Evolutionary conservation across 352 stramenopile species (phyloP), one percentile per base, ranked within the genome.

Genomic region (Globisporangium paddicum): DNA sequence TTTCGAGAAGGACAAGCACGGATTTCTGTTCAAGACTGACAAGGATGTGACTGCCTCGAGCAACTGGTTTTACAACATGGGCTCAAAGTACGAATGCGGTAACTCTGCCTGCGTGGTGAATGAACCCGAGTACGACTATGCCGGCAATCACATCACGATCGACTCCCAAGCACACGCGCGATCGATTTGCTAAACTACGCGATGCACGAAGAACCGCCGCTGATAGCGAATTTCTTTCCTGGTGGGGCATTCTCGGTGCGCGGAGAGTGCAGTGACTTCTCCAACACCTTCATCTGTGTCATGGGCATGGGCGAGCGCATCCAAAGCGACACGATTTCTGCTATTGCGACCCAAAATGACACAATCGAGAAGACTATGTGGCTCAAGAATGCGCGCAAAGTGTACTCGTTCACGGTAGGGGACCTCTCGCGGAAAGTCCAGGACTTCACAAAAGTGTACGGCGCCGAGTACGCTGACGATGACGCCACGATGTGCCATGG

Each of bases 351-450:
- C 3, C 3, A 32, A 6, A 6, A 32, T 6, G 28, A 7, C 28
- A 32, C 28, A 3, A 7, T 6, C 28, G 6, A 32, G 28, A 42
- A n/a, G 37, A 16, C 21, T 7, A 16, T 42, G 14, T 40, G 41
- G 14, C 41, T 60, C n/a, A 51, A 41, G 28, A 72, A 68, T 23
- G 26, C 64, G 9, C 53, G 66, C 35, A 69, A 67, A 25, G 16
- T 69, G 18, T 67, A 60, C 55, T 56, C 66, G 50, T 46, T 67
- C 50, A 73, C 62, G 16, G 30, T 69, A 23, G 62, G 66, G 0
- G 57, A 54, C 0, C 41, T 69, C 8, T 41, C 57, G 23, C 67
- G 66, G 57, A 6, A 51, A 23, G 2, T 49, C 0, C 26, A 54
- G 25, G 28, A 69, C 46, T 51, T 73, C 10, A 18, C 51, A 11